Evolutionary conservation across 139 green algal species (phyloP).

Genomic region (Deuterostichococcus epilithicus): DNA sequence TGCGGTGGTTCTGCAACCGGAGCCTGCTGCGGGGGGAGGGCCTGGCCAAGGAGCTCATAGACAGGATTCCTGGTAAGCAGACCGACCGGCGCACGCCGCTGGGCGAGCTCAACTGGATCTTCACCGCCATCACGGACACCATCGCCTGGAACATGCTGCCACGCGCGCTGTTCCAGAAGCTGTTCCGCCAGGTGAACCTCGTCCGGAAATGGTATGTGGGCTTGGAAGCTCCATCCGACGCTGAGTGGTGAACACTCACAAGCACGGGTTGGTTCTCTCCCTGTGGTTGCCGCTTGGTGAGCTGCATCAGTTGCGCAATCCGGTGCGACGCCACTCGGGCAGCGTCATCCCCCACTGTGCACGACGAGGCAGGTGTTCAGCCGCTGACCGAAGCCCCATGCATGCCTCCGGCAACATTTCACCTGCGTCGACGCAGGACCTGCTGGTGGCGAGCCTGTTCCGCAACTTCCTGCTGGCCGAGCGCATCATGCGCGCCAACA

Average conservation of each 20-base stretch:
- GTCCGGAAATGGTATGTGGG: too few species aligned
- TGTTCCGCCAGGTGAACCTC: conserved; percentile 83
- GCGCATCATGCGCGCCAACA: conserved; percentile 84
- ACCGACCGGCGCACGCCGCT: conserved; percentile 97
- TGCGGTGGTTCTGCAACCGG: conserved; percentile 79
- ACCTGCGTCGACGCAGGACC: conserved; percentile 84
- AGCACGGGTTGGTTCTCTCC: too few species aligned
- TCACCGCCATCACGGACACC: conserved; percentile 99
- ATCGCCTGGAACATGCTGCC: conserved; percentile 99
- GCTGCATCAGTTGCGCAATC: too few species aligned
- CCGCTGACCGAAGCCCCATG: too few species aligned
- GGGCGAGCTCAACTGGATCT: conserved; percentile 99
- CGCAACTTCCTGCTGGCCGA: conserved; percentile 98
- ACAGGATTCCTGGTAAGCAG: conserved; percentile 72
- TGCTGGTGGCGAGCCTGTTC: conserved; percentile 95
- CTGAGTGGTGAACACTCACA: too few species aligned
- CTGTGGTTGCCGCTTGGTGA: conserved; percentile 2
- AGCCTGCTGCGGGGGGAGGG: conserved; percentile 56
- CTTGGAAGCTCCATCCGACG: too few species aligned
- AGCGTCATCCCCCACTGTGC: too few species aligned
- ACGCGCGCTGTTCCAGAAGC: conserved; percentile 90
- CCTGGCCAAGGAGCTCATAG: conserved; percentile 76
- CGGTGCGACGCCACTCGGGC: too few species aligned
- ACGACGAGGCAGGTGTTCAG: background rate
- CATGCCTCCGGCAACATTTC: too few species aligned